Percentiles rank a stretch among this genome's conserved stretches.
Evolutionary conservation across 345 rosid genomes (phyloP).

Genomic region (Bretschneidera sinensis): DNA sequence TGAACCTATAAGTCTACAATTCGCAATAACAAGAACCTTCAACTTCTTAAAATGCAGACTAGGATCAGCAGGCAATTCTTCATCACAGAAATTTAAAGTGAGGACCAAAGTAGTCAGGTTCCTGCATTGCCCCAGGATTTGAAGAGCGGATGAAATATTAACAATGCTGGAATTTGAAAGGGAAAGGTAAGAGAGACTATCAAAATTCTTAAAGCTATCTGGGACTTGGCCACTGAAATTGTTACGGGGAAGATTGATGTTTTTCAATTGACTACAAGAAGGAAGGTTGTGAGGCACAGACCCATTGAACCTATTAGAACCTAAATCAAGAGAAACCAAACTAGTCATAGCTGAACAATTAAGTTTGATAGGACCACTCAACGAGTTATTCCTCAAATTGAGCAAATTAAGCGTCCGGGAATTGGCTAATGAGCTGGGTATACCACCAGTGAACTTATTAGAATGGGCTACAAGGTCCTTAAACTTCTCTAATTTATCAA

Average conservation of each 20-base stretch:
- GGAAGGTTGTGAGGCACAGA: conserved; percentile 55
- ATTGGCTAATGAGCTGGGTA: conserved; percentile 59
- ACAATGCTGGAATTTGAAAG: conserved; percentile 51
- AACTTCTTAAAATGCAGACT: conserved; percentile 50
- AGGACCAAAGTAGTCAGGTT: conserved; percentile 58
- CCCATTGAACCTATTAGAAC: conserved; percentile 50
- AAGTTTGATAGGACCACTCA: conserved; percentile 45
- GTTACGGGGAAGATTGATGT: conserved; percentile 65
- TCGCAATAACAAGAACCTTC: conserved; percentile 59
- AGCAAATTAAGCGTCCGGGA: conserved; percentile 45
- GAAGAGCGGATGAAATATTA: conserved; percentile 52
- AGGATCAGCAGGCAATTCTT: conserved; percentile 47
- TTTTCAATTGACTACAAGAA: conserved; percentile 39
- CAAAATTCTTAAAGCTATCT: conserved; percentile 47
- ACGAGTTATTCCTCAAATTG: conserved; percentile 66
- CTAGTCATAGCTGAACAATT: conserved; percentile 55
- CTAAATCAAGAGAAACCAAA: conserved; percentile 64
- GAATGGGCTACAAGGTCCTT: conserved; percentile 39
- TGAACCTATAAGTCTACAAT: conserved; percentile 53
- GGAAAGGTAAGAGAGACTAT: conserved; percentile 56
- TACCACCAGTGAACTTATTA: conserved; percentile 47
- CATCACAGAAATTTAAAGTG: conserved; percentile 55
- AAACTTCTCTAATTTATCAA: conserved; percentile 27
- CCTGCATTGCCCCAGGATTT: conserved; percentile 58
- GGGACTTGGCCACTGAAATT: conserved; percentile 57